phyloP scores from a whole-genome alignment of 2,329 filamentous ascomycete genomes.

The Pestalotiopsis sp. region DNA sequence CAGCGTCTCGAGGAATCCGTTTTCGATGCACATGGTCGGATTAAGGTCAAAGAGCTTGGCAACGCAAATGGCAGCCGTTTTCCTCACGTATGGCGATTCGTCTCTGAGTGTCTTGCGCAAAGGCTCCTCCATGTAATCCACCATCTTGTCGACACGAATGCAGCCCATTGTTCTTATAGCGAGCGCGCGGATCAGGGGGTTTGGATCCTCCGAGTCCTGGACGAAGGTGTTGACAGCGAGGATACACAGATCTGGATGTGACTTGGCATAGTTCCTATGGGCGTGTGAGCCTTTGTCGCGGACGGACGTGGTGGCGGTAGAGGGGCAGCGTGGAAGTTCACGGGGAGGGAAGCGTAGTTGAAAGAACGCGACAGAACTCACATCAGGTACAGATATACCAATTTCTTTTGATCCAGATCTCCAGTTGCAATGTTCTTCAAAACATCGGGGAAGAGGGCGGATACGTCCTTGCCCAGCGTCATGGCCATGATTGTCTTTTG shows the following conservation, averaged over 20 bases:
- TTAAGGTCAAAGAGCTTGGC: slow-evolving; percentile 98
- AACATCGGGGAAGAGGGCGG: slow-evolving; percentile 93
- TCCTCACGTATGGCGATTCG: slow-evolving; percentile 97
- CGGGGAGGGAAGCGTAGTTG: neutral
- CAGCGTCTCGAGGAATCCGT: slow-evolving; percentile 89
- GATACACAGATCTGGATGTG: slow-evolving; percentile 97
- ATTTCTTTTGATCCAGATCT: slow-evolving; percentile 98
- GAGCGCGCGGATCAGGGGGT: slow-evolving; percentile 90
- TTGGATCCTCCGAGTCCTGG: slow-evolving; percentile 98
- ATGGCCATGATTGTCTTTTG: slow-evolving; percentile 99
- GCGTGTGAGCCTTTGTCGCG: slow-evolving; percentile 21
- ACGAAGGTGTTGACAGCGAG: slow-evolving; percentile 99
- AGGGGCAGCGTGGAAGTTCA: neutral
- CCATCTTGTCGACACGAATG: slow-evolving; percentile 98
- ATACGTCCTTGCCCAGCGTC: slow-evolving; percentile 98
- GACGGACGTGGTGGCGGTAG: neutral
- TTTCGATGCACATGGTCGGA: slow-evolving; percentile 89
- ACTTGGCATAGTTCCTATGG: slow-evolving; percentile 96
- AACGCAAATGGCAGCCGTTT: slow-evolving; percentile 96
- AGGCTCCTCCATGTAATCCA: slow-evolving; percentile 99
- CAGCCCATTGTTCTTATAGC: slow-evolving; percentile 99
- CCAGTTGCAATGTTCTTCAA: slow-evolving; percentile 96
- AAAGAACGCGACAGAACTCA: slow-evolving; percentile 42
- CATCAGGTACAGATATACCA: slow-evolving; percentile 98
- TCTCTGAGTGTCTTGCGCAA: slow-evolving; percentile 93